A percentile compares a stretch with the other conserved stretches of the same genome.
Conservation (phyloP, 768 basidiomycete genomes). For the Roridomyces roridus region DNA sequence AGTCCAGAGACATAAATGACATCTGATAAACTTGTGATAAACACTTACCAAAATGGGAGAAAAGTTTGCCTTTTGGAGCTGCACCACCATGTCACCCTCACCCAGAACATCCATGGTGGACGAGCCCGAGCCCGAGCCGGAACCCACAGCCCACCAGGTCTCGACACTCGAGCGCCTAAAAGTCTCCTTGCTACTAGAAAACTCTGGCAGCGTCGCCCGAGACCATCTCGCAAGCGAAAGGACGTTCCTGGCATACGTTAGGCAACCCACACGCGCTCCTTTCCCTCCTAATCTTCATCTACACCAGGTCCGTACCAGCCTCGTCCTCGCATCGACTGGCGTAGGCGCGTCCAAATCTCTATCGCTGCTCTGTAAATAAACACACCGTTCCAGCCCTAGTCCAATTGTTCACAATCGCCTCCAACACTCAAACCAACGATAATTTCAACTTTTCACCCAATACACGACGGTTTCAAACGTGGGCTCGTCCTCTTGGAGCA, state of each 20-base stretch:
- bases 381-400: constrained; percentile 40
- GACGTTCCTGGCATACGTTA: constrained; percentile 43
- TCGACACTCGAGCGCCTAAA: neutral
- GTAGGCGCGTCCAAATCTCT: constrained; percentile 44
- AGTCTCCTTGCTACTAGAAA: constrained; percentile 41
- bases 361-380: neutral
- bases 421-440: constrained; percentile 17
- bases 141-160: neutral
- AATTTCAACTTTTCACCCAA: constrained; percentile 6
- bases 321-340: constrained; percentile 48
- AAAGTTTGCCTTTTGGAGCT: too few relatives aligned
- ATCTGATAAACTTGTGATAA: too few relatives aligned
- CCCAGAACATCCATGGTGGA: neutral
- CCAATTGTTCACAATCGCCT: constrained; percentile 48
- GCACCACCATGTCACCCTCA: too few relatives aligned
- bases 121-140: neutral
- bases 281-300: neutral
- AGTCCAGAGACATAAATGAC: too few relatives aligned
- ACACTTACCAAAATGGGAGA: too few relatives aligned
- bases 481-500: constrained; percentile 47
- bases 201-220: constrained; percentile 50
- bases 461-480: constrained; percentile 18
- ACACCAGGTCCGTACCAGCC: constrained; percentile 50
- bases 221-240: constrained; percentile 53
- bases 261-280: neutral